Conservation (phyloP, 352 stramenopile genomes). For the Phytophthora pistaciae region DNA sequence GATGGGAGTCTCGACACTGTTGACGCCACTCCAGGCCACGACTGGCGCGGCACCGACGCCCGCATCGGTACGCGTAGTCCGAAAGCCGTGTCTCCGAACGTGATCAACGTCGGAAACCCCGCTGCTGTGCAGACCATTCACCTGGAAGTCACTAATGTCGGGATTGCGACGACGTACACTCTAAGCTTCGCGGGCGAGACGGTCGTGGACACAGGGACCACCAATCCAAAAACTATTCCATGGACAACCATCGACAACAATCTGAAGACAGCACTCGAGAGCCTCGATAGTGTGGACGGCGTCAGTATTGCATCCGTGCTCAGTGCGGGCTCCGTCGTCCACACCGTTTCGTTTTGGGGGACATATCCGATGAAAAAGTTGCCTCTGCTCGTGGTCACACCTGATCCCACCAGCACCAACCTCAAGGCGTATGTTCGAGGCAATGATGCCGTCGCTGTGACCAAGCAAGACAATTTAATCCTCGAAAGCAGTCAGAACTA, state of each 20-base stretch:
- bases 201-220: constrained; percentile 15
- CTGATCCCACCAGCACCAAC: constrained; percentile 30
- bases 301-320: constrained; percentile 55
- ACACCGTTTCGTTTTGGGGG: constrained; percentile 90
- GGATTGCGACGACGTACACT: constrained; percentile 49
- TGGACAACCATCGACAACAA: constrained; percentile 42
- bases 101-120: constrained; percentile 64
- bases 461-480: constrained; percentile 64
- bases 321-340: constrained; percentile 68
- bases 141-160: constrained; percentile 44
- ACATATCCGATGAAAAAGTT: constrained; percentile 67
- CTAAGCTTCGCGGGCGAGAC: constrained; percentile 64
- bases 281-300: constrained; percentile 58
- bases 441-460: constrained; percentile 59
- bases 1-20: constrained; percentile 61
- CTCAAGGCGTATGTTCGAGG: constrained; percentile 51
- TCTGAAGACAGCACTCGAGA: constrained; percentile 57
- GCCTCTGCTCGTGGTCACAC: constrained; percentile 46
- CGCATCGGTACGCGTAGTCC: constrained; percentile 58
- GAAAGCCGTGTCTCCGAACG: constrained; percentile 44
- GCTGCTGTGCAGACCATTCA: constrained; percentile 61
- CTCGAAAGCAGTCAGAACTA: constrained; percentile 62
- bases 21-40: constrained; percentile 62
- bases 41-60: constrained; percentile 66
- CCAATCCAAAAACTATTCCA: constrained; percentile 30